Evolutionary conservation across 164 flowering plant genomes (phyloP).

Genomic region (Aristolochia fimbriata): DNA sequence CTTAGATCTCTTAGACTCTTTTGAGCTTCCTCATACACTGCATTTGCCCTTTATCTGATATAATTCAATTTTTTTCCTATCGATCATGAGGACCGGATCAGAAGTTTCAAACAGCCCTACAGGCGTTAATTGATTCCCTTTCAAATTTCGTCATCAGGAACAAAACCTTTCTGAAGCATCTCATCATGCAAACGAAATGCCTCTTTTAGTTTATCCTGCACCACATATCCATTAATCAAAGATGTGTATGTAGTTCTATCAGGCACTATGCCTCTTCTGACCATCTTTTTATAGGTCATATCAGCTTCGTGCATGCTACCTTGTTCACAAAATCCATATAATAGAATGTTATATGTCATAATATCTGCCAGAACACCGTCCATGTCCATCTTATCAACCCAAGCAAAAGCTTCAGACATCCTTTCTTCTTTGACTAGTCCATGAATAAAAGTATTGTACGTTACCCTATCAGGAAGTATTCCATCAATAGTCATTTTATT

Average conservation of each 20-base stretch:
- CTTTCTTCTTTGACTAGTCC: slow-evolving; percentile 57
- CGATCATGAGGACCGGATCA: too few relatives aligned
- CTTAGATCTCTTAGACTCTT: too few relatives aligned
- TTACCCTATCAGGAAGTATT: slow-evolving; percentile 45
- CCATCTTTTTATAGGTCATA: slow-evolving; percentile 44
- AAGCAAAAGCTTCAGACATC: slow-evolving; percentile 37
- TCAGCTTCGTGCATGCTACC: slow-evolving; percentile 80
- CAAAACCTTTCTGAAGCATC: slow-evolving; percentile 76
- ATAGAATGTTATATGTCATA: slow-evolving; percentile 51
- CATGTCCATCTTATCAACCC: slow-evolving; percentile 53
- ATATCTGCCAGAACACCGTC: slow-evolving; percentile 54
- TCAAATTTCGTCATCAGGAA: slow-evolving; percentile 76
- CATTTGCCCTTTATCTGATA: too few relatives aligned
- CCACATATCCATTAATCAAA: slow-evolving; percentile 68
- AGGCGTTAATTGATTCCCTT: too few relatives aligned
- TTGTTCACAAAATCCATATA: slow-evolving; percentile 50
- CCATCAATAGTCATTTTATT: slow-evolving; percentile 43
- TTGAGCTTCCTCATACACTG: too few relatives aligned
- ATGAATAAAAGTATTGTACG: slow-evolving; percentile 73
- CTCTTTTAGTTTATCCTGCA: slow-evolving; percentile 56
- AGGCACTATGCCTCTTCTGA: slow-evolving; percentile 48
- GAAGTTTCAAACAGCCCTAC: too few relatives aligned
- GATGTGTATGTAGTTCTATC: slow-evolving; percentile 63
- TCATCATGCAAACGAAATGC: slow-evolving; percentile 86
- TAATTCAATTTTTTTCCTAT: too few relatives aligned